Evolutionary conservation across 352 stramenopile genomes (phyloP), one percentile per base, ranked within the genome.

Genomic region (Pythium aphanidermatum): DNA sequence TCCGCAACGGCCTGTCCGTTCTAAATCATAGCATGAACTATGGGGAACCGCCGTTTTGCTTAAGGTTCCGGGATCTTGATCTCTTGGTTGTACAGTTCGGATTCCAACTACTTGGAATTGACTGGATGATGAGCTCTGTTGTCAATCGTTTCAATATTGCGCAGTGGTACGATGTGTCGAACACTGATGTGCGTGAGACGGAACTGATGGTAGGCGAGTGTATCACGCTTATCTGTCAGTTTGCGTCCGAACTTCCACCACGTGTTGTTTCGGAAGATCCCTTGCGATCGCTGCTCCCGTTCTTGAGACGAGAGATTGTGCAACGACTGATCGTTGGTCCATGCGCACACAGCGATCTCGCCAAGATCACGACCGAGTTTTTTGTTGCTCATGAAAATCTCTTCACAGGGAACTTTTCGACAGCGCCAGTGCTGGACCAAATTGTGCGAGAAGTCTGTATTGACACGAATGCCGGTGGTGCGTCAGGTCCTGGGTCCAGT

Each of bases 11-110:
- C 1, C 77, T 85, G 53, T 83, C 77, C 5, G 76, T 94, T 29
- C 68, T 91, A 23, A 94, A 90, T 45, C 82, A 94, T 51, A 94
- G 79, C 38, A 92, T 94, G 77, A 94, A 94, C 51, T 94, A 94
- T 49, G 82, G 79, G 9, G 82, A 94, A 37, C 82, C 82, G n/a
- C 78, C 78, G 14, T 94, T 90, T 48, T 94, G 82, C 50, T 65
- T 81, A 41, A 67, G 77, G 8, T 92, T 94, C 27, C 79, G 82
- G 29, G 79, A 94, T 57, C 56, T 92, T 7, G 82, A 94, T 51
- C 63, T 94, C 40, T 56, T 94, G 10, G 53, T 90, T 31, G 41
- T 92, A 13, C 82, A 94, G 46, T 88, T 90, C 38, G 75, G 74
- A 12, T 81, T 91, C 42, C 77, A 82, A 21, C 26, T 92, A 9